Conservation (phyloP, 805 yeast species). For the Danielia oregonensis region DNA sequence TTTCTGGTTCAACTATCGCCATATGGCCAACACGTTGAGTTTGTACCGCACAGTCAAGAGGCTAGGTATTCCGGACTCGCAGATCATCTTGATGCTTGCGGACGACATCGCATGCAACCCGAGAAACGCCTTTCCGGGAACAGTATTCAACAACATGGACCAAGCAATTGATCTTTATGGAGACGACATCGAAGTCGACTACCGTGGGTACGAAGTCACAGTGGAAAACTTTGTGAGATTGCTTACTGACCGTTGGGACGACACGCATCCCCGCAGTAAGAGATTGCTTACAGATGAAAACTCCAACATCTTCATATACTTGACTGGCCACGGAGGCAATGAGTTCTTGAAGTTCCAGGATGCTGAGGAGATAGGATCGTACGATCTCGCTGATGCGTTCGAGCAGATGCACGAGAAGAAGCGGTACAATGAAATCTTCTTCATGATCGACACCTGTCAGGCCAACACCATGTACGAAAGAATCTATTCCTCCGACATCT, state of each 20-base stretch:
- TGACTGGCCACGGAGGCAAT: conserved; percentile 99
- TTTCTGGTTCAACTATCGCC: conserved; percentile 98
- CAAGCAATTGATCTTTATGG: conserved; percentile 92
- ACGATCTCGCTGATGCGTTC: conserved; percentile 96
- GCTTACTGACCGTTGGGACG: conserved; percentile 93
- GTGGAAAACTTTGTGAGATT: conserved; percentile 94
- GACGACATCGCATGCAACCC: conserved; percentile 98
- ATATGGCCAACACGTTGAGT: conserved; percentile 93
- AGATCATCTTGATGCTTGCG: conserved; percentile 90
- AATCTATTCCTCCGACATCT: conserved; percentile 85
- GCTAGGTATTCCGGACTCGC: conserved; percentile 96
- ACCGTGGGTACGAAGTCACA: conserved; percentile 96
- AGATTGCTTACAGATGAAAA: conserved; percentile 88
- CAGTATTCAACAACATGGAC: conserved; percentile 91
- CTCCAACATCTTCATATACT: conserved; percentile 87
- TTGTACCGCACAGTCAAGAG: conserved; percentile 95
- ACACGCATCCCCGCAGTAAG: conserved; percentile 89
- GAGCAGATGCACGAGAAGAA: conserved; percentile 96
- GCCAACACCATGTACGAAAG: conserved; percentile 96
- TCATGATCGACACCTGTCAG: conserved; percentile 98
- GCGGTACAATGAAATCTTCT: conserved; percentile 90
- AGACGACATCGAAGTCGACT: conserved; percentile 92
- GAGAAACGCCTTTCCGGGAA: conserved; percentile 91
- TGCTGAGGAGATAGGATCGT: conserved; percentile 93
- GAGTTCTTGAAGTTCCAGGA: conserved; percentile 97